Evolutionary conservation across 352 stramenopile genomes (phyloP), one percentile per base, ranked within the genome.

Genomic region (Phytopythium helicoides): DNA sequence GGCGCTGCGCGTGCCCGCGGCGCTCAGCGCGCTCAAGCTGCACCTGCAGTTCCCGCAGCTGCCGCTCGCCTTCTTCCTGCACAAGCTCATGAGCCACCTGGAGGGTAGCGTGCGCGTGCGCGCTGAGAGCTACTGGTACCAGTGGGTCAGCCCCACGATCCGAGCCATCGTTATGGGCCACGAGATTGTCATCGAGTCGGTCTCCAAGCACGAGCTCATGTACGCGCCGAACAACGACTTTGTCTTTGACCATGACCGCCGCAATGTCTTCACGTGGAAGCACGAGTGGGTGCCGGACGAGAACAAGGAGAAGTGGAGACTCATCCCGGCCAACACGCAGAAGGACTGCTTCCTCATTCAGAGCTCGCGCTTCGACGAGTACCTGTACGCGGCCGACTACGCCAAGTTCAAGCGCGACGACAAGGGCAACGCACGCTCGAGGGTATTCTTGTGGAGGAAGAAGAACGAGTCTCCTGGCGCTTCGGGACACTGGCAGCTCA

Each of bases 281-380:
- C 59, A 52, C 9, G 56, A 63, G 18, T 62, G 53, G 58, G 40
- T 23, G 4, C 54, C 71, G 25, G 57, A 70, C 63, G 38, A 47
- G 18, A 37, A 63, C 26, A 86, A 82, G 53, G 71, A 76, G 1
- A 62, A 81, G 55, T 91, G 75, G 75, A 64, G 71, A 28, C 52
- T 89, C 21, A 80, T 87, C 37, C 80, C 80, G 1, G 75, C 68
- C 10, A 78, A 76, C 46, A 68, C 66, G 16, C 65, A 78, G 37
- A 67, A 76, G 15, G 73, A 89, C 39, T 77, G 72, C 8, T 91
- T 91, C 45, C 58, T 79, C 31, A 52, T 91, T n/a, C 80, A 86
- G 55, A 88, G 63, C 49, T 69, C 83, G 11, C 47, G 46, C 2
- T 83, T 71, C 38, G 62, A 79, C 14, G 77, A 88, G 63, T 87